Evolutionary conservation across 495 filamentous ascomycete species (phyloP), one percentile per base, ranked within the genome.

Genomic region (Aspergillus haitiensis): DNA sequence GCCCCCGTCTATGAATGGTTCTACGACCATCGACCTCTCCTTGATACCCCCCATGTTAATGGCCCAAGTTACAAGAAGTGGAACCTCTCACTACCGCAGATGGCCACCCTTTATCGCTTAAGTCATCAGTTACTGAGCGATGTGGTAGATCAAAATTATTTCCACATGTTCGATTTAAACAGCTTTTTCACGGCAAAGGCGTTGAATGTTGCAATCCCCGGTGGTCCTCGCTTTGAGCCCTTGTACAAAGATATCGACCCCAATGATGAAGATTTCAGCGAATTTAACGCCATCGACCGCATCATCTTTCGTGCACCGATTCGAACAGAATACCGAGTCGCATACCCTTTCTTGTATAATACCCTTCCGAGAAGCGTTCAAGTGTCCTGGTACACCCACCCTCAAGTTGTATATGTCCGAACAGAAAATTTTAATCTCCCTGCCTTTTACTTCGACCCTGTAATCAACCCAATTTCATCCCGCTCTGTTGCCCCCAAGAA

Each of bases 161-260:
- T 92, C 70, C 91, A 98, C 75, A 94, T 99, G 82, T 99, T 98
- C 67, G 95, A 99, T 64, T 76, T 94, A 32, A 91, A 93, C 70
- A 95, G 91, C 62, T 97, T 98, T 70, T 86, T 93, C 57, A 97
- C 95, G 15, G 95, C 95, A 8, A 99, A 99, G 73, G 95, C 95
- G 2, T 76, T 99, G 50, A 99, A 99, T 64, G 93, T 98, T 52
- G 93, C 95, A 8, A 90, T 99, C 40, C 95, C 95, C 12, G 95
- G 95, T 70, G 95, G 95, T 37, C 95, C 95, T 62, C 87, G 94
- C 42, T 99, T 99, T 56, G 95, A 99, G 76, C 95, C 95, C 13
- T 75, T 99, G 10, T 99, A 98, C 80, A 99, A 99, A 75, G 95
- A 99, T 64, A 91, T 99, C 50, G 93, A 99, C 70, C 95, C 95